Evolutionary conservation across 495 filamentous ascomycete species (phyloP).

Genomic region (Aspergillus panamensis): DNA sequence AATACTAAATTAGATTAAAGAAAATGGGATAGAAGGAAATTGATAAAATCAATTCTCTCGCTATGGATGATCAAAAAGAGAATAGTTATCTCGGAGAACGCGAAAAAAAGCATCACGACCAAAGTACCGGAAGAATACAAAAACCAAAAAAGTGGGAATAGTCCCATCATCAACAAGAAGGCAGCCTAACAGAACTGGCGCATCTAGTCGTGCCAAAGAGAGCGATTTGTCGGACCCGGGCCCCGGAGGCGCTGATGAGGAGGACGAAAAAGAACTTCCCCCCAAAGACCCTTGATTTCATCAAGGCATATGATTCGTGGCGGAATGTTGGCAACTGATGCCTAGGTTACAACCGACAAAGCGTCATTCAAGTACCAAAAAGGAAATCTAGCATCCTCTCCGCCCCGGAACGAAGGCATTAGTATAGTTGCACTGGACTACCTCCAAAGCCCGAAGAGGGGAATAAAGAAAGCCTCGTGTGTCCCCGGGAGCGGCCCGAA

Average conservation of each 20-base stretch:
- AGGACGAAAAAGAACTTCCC: neutral
- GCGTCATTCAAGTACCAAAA: neutral
- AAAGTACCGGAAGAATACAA: neutral
- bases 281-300: neutral
- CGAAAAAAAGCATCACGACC: neutral
- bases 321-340: conserved; percentile 6
- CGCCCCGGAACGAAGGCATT: neutral
- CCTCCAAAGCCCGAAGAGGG: neutral
- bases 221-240: too few species aligned
- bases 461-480: conserved; percentile 5
- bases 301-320: conserved; percentile 6
- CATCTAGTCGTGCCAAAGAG: neutral
- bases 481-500: conserved; percentile 23
- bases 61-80: too few species aligned
- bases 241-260: too few species aligned
- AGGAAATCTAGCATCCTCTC: neutral
- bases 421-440: neutral
- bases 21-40: too few species aligned
- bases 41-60: too few species aligned
- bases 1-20: too few species aligned
- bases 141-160: neutral
- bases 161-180: neutral
- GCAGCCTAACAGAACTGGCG: neutral
- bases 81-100: too few species aligned
- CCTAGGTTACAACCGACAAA: conserved; percentile 2